These are phyloP conservation scores for Fremontodendron californicum DNA, from an alignment of 345 rosid species.

Conservation along the genomic window DNA sequence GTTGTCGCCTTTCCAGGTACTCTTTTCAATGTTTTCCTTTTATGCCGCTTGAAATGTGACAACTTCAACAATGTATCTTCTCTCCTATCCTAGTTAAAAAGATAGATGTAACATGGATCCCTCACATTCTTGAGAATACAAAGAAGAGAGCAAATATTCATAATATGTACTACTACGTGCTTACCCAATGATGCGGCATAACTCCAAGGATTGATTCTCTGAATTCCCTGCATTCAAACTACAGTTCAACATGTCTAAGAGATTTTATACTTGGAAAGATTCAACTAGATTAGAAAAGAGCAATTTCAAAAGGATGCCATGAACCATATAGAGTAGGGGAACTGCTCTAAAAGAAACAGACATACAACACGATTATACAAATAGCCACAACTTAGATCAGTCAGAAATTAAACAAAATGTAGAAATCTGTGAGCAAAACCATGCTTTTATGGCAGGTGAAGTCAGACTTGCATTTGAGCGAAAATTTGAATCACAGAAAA, in stretches of 20 bases:
- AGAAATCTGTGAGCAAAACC: background rate
- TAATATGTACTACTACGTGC: constrained; percentile 12
- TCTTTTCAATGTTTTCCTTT: constrained; percentile 75
- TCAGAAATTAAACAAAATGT: background rate
- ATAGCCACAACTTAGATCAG: background rate
- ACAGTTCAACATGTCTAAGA: constrained; percentile 39
- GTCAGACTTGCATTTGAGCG: background rate
- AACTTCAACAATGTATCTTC: constrained; percentile 85
- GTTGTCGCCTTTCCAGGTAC: constrained; percentile 58
- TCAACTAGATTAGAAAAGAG: constrained; percentile 1
- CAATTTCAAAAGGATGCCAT: background rate
- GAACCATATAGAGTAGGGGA: background rate
- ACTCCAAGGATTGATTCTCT: constrained; percentile 92
- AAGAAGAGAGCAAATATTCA: constrained; percentile 1
- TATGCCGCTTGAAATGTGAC: constrained; percentile 85
- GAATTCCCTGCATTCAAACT: constrained; percentile 96
- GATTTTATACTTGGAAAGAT: constrained; percentile 20
- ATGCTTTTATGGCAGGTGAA: background rate
- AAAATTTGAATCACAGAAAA: background rate
- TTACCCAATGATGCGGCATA: constrained; percentile 98
- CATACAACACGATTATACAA: background rate
- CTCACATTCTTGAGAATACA: constrained; percentile 9
- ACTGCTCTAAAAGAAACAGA: background rate
- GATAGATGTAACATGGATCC: constrained; percentile 18
- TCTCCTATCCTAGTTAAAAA: constrained; percentile 78